Evolutionary conservation across 2,329 filamentous ascomycete species (phyloP), one percentile per base, ranked within the genome.

Genomic region (Penicillium sp.): DNA sequence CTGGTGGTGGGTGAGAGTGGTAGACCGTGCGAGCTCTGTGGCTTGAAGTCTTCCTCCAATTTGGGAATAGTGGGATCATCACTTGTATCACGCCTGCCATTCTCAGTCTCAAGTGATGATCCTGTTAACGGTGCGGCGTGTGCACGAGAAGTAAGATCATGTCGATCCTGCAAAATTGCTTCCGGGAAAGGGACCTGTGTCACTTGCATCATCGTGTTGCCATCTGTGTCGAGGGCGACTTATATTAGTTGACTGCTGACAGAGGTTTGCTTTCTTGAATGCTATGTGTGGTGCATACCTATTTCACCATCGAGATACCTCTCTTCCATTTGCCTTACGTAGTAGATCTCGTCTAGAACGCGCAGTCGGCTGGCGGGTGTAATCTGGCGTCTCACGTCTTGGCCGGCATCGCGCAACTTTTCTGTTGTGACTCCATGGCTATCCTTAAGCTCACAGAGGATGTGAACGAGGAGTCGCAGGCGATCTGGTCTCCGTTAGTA

Each of bases 331-430:
- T 64, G 62, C 14, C 70, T 66, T 4, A 72, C 70, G 22, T 62
- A 65, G 51, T 72, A 72, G 42, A 72, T 71, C 51, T 72, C 70
- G 44, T 71, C 69, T 1, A 72, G 60, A 4, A 72, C 65, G 18
- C 66, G 63, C 5, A 72, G 55, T 22, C 67, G 59, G 32, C 68
- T 59, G 3, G 59, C 39, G 7, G 70, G 70, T 1, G 56, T 58
- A 36, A 72, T 71, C 40, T 69, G 67, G 3, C 69, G 67, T 36
- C 70, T 63, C 16, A 71, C 69, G 14, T 70, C 67, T 39, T 71
- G 69, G 29, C 68, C 67, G 7, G 70, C 70, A 22, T 72, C 70
- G 34, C 64, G 63, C 13, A 72, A 50, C 34, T 69, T 72, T 5
- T 69, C 65, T n/a, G 68, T 68, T 3, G 64, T 68, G 31, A 72